Base-by-base conservation (phyloP, 2,329 filamentous ascomycete species). In the Fusarium neocosmosporiellum region DNA sequence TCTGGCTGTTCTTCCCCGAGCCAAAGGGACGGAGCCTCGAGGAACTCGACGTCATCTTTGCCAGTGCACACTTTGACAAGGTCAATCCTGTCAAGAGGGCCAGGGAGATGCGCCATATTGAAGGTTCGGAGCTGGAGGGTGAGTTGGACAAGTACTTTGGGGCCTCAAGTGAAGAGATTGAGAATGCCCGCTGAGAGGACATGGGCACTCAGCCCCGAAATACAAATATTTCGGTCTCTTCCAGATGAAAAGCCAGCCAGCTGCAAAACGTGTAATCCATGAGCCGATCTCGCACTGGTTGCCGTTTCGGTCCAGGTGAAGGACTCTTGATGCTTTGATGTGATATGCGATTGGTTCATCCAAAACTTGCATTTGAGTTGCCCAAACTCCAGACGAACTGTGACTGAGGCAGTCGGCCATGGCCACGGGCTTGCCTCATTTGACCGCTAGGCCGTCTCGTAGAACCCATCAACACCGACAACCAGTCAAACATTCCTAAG, bases 1-100 rank as follows among this genome's bases (percentile, higher is more conserved):
- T 87, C 6, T 86, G 84, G 73, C 80, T 86, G 71, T 81, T 85
- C 69, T 86, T 85, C 66, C 83, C 84, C 0, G 85, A 86, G 66
- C 89, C 88, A 5, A 65, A 65, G 10, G 73, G 73, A 7, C 69
- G 69, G 0, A 71, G 66, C 3, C 65, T 75, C 0, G 73, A 75
- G 64, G 73, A 75, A 46, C 54, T 75, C 24, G 73, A 75, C 4
- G 34, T 73, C 3, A 74, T 73, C 54, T 73, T 73, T 24, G 71
- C 71, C 1, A 57, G 54, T 27, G 77, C 78, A 9, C 69, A 78
- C 43, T 54, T 55, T n/a, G 77, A 79, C 48, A 70, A 65, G 5
- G 72, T 78, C 22, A 78, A 68, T 10, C 78, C 78, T 0, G 78
- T 79, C 41, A 78, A 78, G 66, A 53, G 73, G 13, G 70, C 77